Evolutionary conservation across 768 basidiomycete genomes (phyloP), one percentile per base, ranked within the genome.

Genomic region (Russula dissimulans): DNA sequence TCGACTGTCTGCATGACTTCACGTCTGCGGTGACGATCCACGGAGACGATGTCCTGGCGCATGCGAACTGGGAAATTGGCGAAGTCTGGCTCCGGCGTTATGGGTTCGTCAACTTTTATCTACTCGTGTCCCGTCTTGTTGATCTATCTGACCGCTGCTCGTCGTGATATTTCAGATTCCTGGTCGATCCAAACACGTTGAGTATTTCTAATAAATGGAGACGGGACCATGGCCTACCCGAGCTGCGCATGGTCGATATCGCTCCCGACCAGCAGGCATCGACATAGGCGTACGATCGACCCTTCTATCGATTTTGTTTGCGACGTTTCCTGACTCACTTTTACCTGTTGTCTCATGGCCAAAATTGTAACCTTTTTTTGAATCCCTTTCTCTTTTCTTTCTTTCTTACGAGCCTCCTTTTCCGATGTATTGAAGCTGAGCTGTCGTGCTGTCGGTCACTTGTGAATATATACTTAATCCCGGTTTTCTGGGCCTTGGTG

Each of bases 21-120:
- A 77, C 87, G 36, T 75, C 71, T 29, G 80, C 82, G 4, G 78
- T 90, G 12, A 86, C 80, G 3, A 80, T 95, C 46, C 93, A 97
- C 60, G 92, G 91, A 12, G 90, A 95, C 65, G 94, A 97, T 67
- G 88, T 93, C 22, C 77, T 97, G n/a, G 85, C 86, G 4, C 91
- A 95, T 66, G 76, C 74, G 45, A 94, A 91, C 67, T 97, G 94
- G 92, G 95, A 97, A 72, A 78, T 97, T 43, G 77, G 80, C 15
- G 92, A 94, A 68, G 76, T 78, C 54, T 97, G 92, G 83, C 76
- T 97, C 47, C 79, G 83, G 58, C 83, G 88, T 72, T 95, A 89
- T 65, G 84, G 85, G 93, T 92, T 51, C 45, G 83, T 74, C 14
- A 15, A 22, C 36, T 50, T 26, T 22, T 43, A 42, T 26, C n/a